A percentile compares a stretch with the other conserved stretches of the same genome.
phyloP scores from a whole-genome alignment of 805 yeast species.

The Lipomyces yamadae region DNA sequence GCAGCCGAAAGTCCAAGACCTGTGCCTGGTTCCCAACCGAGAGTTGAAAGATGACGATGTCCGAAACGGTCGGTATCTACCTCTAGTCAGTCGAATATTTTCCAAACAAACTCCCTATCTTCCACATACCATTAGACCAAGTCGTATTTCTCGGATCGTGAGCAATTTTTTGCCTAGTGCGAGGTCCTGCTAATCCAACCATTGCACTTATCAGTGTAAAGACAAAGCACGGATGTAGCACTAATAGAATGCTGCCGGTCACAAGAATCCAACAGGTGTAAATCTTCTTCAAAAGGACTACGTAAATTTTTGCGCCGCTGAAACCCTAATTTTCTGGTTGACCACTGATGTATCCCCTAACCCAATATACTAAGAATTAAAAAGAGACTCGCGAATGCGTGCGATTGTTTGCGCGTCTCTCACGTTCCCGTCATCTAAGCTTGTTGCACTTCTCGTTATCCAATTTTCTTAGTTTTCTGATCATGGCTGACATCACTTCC shows the following conservation, averaged over 20 bases:
- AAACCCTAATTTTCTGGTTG: no score
- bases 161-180: slow-evolving; percentile 83
- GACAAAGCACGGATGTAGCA: neutral
- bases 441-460: no score
- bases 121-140: slow-evolving; percentile 76
- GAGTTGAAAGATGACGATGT: slow-evolving; percentile 74
- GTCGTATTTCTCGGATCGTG: slow-evolving; percentile 90
- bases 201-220: slow-evolving; percentile 28
- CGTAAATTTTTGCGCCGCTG: no score
- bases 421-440: no score
- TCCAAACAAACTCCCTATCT: neutral
- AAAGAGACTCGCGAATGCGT: no score
- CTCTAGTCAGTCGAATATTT: neutral
- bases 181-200: slow-evolving; percentile 60
- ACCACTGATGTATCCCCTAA: no score
- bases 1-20: slow-evolving; percentile 70
- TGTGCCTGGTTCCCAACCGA: slow-evolving; percentile 92
- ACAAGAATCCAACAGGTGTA: no score
- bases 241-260: neutral
- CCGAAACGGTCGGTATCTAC: slow-evolving; percentile 75
- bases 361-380: no score
- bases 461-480: no score
- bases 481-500: no score
- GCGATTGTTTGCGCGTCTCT: no score
- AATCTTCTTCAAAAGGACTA: no score